Evolutionary conservation across 108 stramenopile species (phyloP), one percentile per base, ranked within the genome.

Genomic region (Cylindrotheca fusiformis): DNA sequence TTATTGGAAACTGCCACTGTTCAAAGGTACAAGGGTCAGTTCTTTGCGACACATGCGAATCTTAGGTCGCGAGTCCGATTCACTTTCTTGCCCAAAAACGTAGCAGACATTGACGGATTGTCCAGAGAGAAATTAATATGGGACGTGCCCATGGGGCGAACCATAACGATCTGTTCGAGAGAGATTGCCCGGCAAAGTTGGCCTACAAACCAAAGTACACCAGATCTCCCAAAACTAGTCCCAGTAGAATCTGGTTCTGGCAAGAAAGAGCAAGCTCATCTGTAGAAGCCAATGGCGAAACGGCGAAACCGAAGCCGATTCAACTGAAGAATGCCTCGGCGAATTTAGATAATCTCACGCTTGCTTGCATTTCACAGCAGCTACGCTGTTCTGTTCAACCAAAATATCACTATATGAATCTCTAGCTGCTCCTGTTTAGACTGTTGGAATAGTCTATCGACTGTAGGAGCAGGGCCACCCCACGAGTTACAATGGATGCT

Each of bases 331-430:
- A 62, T 47, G 29, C 63, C 59, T 18, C 55, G 63, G 28, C 45
- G 60, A 24, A 58, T 74, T 51, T 29, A 55, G 33, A 47, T 76
- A 6, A 61, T n/a, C n/a, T 17, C 18, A 31, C 41, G 18, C 26
- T 76, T 2, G n/a, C n/a, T 78, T 17, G 36, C 58, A 5, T 78
- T 60, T 62, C 65, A 78, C 31, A 55, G 70, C 19, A 44, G 77
- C 25, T 58, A 61, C 28, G 77, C 72, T 17, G 58, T 74, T 10
- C 21, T 66, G 21, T n/a, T n/a, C n/a, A n/a, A n/a, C n/a, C n/a
- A n/a, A n/a, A n/a, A n/a, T n/a, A n/a, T n/a, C n/a, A 41, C 36
- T 41, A 41, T 10, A 41, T 41, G 10, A 51, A 51, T 51, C 50
- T 5, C 21, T 22, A 51, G 6, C n/a, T 22, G 20, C 20, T 21